Evolutionary conservation across 306 rosid genomes (phyloP).

Genomic region (Dalbergia cultrata): DNA sequence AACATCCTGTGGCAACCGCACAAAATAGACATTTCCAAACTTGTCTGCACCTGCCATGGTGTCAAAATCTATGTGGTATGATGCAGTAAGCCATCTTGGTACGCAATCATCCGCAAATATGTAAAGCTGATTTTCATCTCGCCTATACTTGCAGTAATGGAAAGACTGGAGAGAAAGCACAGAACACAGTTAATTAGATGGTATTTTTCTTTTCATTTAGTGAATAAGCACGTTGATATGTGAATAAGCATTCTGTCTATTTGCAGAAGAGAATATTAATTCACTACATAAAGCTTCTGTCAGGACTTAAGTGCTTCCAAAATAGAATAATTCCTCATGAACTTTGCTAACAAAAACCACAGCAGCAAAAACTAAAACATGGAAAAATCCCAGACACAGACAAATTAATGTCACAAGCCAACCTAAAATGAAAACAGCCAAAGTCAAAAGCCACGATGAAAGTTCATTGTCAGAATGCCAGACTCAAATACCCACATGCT

Average conservation of each 20-base stretch:
- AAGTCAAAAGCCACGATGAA: conserved; percentile 20
- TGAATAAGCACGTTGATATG: conserved; percentile 8
- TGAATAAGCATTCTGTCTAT: conserved; percentile 16
- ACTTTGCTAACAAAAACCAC: conserved; percentile 25
- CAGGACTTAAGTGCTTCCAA: conserved; percentile 30
- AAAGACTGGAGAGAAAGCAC: conserved; percentile 76
- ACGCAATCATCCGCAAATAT: conserved; percentile 96
- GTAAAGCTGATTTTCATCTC: conserved; percentile 95
- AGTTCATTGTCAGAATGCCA: conserved; percentile 22
- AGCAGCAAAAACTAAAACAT: conserved; percentile 15
- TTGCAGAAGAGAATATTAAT: conserved; percentile 11
- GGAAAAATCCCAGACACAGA: neutral
- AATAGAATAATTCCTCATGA: conserved; percentile 1
- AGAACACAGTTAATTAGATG: conserved; percentile 35
- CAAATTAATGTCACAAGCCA: conserved; percentile 22
- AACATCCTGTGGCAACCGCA: conserved; percentile 89
- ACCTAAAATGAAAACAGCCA: conserved; percentile 22
- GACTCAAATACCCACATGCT: conserved; percentile 11
- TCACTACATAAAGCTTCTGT: conserved; percentile 4
- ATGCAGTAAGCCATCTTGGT: conserved; percentile 97
- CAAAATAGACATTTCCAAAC: conserved; percentile 93
- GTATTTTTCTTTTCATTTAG: neutral
- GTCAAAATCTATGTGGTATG: conserved; percentile 94
- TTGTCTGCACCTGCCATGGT: conserved; percentile 99
- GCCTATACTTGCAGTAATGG: conserved; percentile 97